Evolutionary conservation across 176 grass and related monocot species (phyloP), one percentile per base, ranked within the genome.

Genomic region (Thinopyrum elongatum): DNA sequence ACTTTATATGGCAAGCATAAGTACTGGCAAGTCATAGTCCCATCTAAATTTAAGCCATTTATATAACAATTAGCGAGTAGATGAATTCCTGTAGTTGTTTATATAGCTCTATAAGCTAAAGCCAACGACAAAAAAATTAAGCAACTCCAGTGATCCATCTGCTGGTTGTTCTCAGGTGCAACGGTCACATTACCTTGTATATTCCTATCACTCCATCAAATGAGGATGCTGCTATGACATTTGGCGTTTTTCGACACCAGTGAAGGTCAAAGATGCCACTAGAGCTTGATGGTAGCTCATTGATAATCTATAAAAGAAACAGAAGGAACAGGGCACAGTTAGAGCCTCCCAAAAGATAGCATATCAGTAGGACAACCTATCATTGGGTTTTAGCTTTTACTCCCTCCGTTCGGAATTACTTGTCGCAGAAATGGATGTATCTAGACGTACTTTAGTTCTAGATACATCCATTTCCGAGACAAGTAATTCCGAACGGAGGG

Each of bases 191-290:
- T 90, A 97, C 95, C 92, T 95, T 97, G 70, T 97, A 93, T 84
- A 97, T 86, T 78, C 92, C 92, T 17, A 97, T 85, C 90, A 90
- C 95, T 58, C 85, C 91, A 82, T 95, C 95, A 87, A 89, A 95
- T 21, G 95, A 97, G 33, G 95, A 94, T 70, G 92, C 95, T 86
- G 95, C 92, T 88, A 97, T 94, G 65, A 95, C 79, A 59, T 92
- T 92, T 60, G 90, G 95, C 82, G 87, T 91, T 73, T 97, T 97
- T 25, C 84, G 92, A 65, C 93, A 97, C 95, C 95, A 97, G 51
- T 97, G 92, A 80, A 97, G 47, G 80, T 97, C 92, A 88, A 97
- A 94, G 65, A 95, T 97, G 77, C 92, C 87, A 76, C 95, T 97
- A 64, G 87, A 90, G 66, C 92, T 93, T 76, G 90, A 63, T 10